Percentiles rank a stretch among this genome's conserved stretches.
Conservation (phyloP, 306 rosid species). For the Quillaja saponaria region DNA sequence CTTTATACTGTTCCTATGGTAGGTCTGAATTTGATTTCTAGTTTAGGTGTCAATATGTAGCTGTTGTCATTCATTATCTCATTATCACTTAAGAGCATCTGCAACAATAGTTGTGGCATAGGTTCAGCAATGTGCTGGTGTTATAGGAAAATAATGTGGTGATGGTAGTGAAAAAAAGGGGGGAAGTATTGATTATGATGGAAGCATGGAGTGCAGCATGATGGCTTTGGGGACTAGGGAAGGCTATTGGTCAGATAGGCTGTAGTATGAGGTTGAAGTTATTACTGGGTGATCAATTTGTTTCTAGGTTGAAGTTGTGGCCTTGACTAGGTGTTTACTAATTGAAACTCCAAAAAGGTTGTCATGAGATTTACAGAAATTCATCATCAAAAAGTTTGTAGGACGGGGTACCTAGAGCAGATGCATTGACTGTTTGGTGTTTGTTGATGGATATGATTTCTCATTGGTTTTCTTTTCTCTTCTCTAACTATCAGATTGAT, state of each 20-base stretch:
- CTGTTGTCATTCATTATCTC: not conserved
- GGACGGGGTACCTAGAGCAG: too few relatives aligned
- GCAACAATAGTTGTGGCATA: not conserved
- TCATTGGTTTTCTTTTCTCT: constrained; percentile 43
- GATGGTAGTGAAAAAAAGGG: not conserved
- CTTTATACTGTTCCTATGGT: constrained; percentile 77
- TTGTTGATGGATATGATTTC: constrained; percentile 15
- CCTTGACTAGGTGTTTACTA: not conserved
- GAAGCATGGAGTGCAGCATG: constrained; percentile 5
- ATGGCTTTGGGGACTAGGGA: constrained; percentile 13
- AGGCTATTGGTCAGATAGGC: not conserved
- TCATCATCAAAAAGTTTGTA: too few relatives aligned
- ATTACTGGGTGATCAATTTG: not conserved
- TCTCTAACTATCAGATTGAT: constrained; percentile 63
- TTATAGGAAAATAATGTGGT: too few relatives aligned
- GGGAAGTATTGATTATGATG: not conserved
- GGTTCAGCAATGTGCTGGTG: too few relatives aligned
- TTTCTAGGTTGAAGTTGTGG: too few relatives aligned
- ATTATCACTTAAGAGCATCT: constrained; percentile 12
- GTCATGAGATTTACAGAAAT: too few relatives aligned
- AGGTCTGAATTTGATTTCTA: constrained; percentile 28
- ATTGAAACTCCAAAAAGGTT: too few relatives aligned
- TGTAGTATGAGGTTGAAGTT: constrained; percentile 10
- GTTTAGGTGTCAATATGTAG: constrained; percentile 10
- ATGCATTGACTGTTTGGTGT: not conserved